phyloP scores from a whole-genome alignment of 2,329 filamentous ascomycete species.

The Colletotrichum horii region DNA sequence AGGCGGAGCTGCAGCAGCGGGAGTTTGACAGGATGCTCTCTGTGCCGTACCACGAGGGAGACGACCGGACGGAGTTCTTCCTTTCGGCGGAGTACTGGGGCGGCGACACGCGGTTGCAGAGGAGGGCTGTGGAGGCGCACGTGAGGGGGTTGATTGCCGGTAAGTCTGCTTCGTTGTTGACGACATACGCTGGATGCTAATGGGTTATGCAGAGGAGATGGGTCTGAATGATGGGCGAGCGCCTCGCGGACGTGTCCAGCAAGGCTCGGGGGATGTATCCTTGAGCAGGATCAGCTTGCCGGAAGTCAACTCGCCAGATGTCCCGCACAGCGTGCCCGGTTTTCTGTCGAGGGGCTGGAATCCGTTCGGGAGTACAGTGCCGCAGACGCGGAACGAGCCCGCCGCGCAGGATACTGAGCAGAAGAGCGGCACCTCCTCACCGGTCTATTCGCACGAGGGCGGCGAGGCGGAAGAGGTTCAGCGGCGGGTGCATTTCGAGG shows the following conservation, averaged over 20 bases:
- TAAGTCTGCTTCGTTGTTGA: conserved; percentile 11
- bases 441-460: background rate
- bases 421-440: background rate
- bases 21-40: conserved; percentile 46
- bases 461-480: background rate
- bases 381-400: background rate
- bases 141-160: conserved; percentile 16
- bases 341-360: background rate
- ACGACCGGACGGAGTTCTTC: conserved; percentile 24
- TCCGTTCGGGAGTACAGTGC: background rate
- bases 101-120: conserved; percentile 34
- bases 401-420: background rate
- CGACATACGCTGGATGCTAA: background rate
- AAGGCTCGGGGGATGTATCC: background rate
- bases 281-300: background rate
- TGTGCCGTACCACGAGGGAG: conserved; percentile 36
- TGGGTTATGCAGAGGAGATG: background rate
- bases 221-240: background rate
- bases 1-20: background rate
- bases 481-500: background rate
- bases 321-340: conserved; percentile 7
- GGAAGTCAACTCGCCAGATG: background rate
- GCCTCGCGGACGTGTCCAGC: background rate
- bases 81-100: conserved; percentile 28
- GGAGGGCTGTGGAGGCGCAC: conserved; percentile 26